Evolutionary conservation across 1,284 basidiomycete genomes (phyloP), one percentile per base, ranked within the genome.

Genomic region (Trichosporon inkin): DNA sequence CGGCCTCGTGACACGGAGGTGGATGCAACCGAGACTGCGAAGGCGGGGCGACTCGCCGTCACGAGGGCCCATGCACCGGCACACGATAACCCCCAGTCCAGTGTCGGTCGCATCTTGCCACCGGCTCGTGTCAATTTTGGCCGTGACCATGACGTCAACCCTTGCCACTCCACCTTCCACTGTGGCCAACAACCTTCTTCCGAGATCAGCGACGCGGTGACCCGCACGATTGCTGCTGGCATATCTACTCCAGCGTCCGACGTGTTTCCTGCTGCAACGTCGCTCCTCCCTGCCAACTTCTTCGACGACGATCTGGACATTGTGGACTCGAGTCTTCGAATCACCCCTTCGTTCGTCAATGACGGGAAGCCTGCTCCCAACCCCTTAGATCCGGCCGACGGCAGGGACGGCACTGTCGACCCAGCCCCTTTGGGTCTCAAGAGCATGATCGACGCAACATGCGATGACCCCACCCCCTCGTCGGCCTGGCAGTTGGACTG

Each of bases 251-350:
- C 44, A 6, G 44, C 24, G 13, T 49, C 14, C 22, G 44, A 49
- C 44, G 44, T 28, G 11, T 49, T 49, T 14, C 44, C 44, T n/a
- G 44, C 44, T 49, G 22, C 14, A 49, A 28, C 44, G 10, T 28
- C 44, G 16, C 28, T 49, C 22, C 22, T 49, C 22, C 44, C 44
- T n/a, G 44, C 44, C 13, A 49, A 49, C 44, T 49, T 49, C 44
- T 49, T 49, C 24, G 44, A 49, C 24, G 44, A 49, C 44, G 44
- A 49, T 13, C 17, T 11, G 24, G 11, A 28, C 44, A 28, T 24
- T 32, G 44, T 49, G 44, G 22, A 49, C 16, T 49, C 44, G 14
- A n/a, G n/a, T 6, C n/a, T 32, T 13, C 19, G 40, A 10, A 10
- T 10, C 6, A 17, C 40, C 20, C 6, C 44, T 2, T 32, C 44